A percentile compares a stretch with the other conserved stretches of the same genome.
phyloP scores from a whole-genome alignment of 2,329 filamentous ascomycete species.

The Penicillium italicum region DNA sequence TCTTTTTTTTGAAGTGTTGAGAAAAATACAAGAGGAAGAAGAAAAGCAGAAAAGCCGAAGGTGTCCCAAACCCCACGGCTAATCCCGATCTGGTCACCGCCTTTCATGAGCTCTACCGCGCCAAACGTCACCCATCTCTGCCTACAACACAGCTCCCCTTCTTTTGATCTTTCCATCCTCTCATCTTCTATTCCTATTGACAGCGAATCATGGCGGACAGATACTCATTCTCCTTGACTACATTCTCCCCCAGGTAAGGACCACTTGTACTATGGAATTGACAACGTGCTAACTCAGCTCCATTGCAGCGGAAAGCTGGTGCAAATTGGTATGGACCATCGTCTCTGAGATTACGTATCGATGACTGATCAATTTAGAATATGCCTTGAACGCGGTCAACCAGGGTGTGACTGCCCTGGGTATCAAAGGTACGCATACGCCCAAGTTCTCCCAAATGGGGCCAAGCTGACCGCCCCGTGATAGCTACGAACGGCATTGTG shows the following conservation, averaged over 20 bases:
- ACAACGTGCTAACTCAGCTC: constrained; percentile 44
- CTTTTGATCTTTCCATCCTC: constrained; percentile 14
- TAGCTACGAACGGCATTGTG: constrained; percentile 97
- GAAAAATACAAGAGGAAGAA: not conserved
- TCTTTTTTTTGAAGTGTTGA: constrained; percentile 16
- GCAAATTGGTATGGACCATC: constrained; percentile 71
- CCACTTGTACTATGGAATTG: constrained; percentile 16
- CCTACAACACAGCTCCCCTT: constrained; percentile 23
- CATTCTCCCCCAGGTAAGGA: constrained; percentile 87
- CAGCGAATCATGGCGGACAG: constrained; percentile 76
- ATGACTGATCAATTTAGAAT: constrained; percentile 60
- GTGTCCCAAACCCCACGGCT: constrained; percentile 8
- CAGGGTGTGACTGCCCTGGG: constrained; percentile 97
- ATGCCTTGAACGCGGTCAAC: constrained; percentile 98
- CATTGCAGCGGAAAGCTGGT: constrained; percentile 86
- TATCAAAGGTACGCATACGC: constrained; percentile 74
- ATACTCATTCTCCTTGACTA: constrained; percentile 99
- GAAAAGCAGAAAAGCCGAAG: constrained; percentile 16
- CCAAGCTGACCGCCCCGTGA: constrained; percentile 16
- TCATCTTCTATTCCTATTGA: constrained; percentile 14
- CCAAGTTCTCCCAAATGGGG: constrained; percentile 1
- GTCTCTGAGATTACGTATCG: not conserved
- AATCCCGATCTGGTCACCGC: constrained; percentile 21
- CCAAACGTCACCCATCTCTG: constrained; percentile 32
- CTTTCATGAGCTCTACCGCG: constrained; percentile 25